Evolutionary conservation across 441 rosid genomes (phyloP), one percentile per base, ranked within the genome.

Genomic region (Dalechampia spathulata): DNA sequence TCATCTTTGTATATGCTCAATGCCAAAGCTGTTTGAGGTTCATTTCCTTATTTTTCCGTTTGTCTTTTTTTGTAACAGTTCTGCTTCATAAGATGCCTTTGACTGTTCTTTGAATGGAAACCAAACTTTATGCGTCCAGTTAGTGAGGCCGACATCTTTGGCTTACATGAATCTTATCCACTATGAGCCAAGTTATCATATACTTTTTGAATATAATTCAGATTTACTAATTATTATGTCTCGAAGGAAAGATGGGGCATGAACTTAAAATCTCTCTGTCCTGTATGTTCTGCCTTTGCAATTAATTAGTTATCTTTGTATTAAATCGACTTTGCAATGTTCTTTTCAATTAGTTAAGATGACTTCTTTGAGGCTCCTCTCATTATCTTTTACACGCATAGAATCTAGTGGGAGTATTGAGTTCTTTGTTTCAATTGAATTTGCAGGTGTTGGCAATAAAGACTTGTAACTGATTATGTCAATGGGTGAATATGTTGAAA

Each of bases 401-500:
- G 32, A 34, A 47, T 39, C 11, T 30, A 38, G 10, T 17, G 21
- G 27, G 16, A 2, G 17, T n/a, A n/a, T n/a, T n/a, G n/a, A n/a
- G 26, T 34, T 38, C 37, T 5, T 50, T 42, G 27, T 16, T 56
- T 63, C 44, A 58, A 52, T 51, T 60, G 16, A 23, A 22, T 52
- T n/a, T 58, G 67, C 72, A 93, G 97, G 97, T 83, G 22, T 63
- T 70, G 80, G 99, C 97, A 26, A 90, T 93, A 83, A 86, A 85
- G 85, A 83, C 82, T 47, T 90, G 97, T 76, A 93, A 85, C 77
- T 72, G 83, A 43, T 86, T 87, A 22, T 87, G 96, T 54, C 95
- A 93, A 49, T 85, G 97, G 84, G 95, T 93, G 65, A 90, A 87
- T 91, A 85, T 57, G 87, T 93, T 49, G 97, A 93, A 70, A 87